Percentiles rank a stretch among this genome's conserved stretches.
phyloP scores from a whole-genome alignment of 73 alveolate species.

The Tetrahymena thermophila region DNA sequence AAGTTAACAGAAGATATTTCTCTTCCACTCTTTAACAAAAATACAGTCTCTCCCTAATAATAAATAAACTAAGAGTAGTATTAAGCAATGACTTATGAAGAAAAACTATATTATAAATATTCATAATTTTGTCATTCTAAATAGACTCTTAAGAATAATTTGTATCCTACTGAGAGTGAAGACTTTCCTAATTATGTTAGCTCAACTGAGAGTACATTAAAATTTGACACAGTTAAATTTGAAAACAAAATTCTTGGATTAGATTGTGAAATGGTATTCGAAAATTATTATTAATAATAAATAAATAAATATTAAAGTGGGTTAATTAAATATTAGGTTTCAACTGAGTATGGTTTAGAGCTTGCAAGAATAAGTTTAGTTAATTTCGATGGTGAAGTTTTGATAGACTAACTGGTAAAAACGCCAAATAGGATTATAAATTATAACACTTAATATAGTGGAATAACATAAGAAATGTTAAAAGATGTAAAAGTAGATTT shows the following conservation, averaged over 20 bases:
- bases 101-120: background rate
- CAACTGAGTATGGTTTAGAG: constrained; percentile 27
- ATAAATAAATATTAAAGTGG: no score
- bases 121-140: background rate
- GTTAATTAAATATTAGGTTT: background rate
- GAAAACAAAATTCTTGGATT: constrained; percentile 46
- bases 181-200: background rate
- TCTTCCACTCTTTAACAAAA: background rate
- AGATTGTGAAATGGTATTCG: constrained; percentile 86
- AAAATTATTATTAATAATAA: background rate
- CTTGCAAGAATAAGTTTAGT: constrained; percentile 74
- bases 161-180: constrained; percentile 22
- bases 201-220: background rate
- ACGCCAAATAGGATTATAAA: constrained; percentile 59
- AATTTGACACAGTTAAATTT: background rate
- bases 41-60: background rate
- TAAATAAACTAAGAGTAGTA: background rate
- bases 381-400: constrained; percentile 65
- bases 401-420: constrained; percentile 54
- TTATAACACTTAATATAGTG: constrained; percentile 72
- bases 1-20: background rate
- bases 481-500: constrained; percentile 51
- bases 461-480: constrained; percentile 61
- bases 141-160: background rate
- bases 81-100: background rate